Percentiles rank a stretch among this genome's conserved stretches.
phyloP scores from a whole-genome alignment of 2,329 filamentous ascomycete species.

The Pestalotiopsis sp. region DNA sequence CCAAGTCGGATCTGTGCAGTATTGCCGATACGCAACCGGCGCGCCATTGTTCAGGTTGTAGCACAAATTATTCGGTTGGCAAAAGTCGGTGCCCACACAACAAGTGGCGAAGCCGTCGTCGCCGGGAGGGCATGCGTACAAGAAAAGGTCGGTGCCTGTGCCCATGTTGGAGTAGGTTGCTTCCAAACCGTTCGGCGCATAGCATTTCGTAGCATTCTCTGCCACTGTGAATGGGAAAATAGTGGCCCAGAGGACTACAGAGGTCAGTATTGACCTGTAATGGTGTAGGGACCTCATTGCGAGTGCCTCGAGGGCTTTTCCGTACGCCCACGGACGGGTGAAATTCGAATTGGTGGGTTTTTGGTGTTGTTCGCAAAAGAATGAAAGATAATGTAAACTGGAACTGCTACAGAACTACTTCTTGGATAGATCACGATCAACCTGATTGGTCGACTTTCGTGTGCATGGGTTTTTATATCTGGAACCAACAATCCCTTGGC shows the following conservation, averaged over 20 bases:
- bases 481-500: background rate
- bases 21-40: background rate
- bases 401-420: background rate
- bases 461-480: background rate
- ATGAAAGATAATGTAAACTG: background rate
- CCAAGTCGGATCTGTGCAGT: constrained; percentile 5
- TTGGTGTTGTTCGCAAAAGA: background rate
- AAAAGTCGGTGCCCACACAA: background rate
- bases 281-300: background rate
- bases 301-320: background rate
- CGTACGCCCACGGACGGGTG: background rate
- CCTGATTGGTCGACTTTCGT: background rate
- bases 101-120: constrained; percentile 5
- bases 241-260: background rate
- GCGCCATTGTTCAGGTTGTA: background rate
- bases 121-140: background rate
- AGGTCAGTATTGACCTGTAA: background rate
- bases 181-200: background rate
- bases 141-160: background rate
- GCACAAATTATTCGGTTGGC: constrained; percentile 3
- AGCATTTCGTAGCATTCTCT: background rate
- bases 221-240: background rate
- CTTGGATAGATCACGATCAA: background rate
- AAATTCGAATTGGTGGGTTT: background rate
- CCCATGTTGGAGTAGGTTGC: background rate